A percentile compares a stretch with the other conserved stretches of the same genome.
These are phyloP conservation scores for Phytophthora sansomeana DNA, from an alignment of 352 stramenopile species.

Conservation along the genomic window DNA sequence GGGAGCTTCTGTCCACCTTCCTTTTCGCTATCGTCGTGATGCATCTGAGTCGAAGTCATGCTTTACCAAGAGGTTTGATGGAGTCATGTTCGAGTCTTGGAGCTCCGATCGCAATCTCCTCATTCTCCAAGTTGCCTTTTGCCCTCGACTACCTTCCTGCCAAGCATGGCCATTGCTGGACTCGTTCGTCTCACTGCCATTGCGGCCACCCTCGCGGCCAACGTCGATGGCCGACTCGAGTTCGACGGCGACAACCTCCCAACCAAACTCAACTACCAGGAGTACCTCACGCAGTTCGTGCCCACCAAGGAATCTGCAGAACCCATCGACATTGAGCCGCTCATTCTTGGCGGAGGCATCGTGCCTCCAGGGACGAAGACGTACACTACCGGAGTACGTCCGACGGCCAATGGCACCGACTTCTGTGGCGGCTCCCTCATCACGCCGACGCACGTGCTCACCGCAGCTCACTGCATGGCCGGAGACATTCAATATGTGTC, in stretches of 20 bases:
- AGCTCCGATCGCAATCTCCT: background rate
- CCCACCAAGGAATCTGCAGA: constrained; percentile 16
- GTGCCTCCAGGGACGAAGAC: constrained; percentile 56
- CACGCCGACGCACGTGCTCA: constrained; percentile 67
- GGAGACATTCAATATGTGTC: constrained; percentile 58
- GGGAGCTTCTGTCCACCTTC: constrained; percentile 9
- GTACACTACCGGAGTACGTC: constrained; percentile 56
- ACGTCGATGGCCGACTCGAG: constrained; percentile 18
- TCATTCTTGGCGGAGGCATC: constrained; percentile 52
- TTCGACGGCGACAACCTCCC: constrained; percentile 21
- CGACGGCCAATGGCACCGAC: constrained; percentile 37
- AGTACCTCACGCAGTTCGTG: constrained; percentile 36
- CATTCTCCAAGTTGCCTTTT: constrained; percentile 35
- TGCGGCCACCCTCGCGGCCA: constrained; percentile 28
- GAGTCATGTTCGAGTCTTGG: background rate
- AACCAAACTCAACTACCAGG: constrained; percentile 39
- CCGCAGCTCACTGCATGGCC: constrained; percentile 61
- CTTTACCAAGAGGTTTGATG: constrained; percentile 1
- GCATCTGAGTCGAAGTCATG: no score
- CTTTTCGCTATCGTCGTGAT: background rate
- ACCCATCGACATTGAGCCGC: constrained; percentile 30
- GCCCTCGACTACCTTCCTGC: background rate
- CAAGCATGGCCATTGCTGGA: constrained; percentile 26
- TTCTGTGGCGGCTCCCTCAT: constrained; percentile 77
- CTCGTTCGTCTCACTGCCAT: constrained; percentile 29